phyloP scores from a whole-genome alignment of 2,329 filamentous ascomycete genomes.

The Pseudocercospora pini-densiflorae region DNA sequence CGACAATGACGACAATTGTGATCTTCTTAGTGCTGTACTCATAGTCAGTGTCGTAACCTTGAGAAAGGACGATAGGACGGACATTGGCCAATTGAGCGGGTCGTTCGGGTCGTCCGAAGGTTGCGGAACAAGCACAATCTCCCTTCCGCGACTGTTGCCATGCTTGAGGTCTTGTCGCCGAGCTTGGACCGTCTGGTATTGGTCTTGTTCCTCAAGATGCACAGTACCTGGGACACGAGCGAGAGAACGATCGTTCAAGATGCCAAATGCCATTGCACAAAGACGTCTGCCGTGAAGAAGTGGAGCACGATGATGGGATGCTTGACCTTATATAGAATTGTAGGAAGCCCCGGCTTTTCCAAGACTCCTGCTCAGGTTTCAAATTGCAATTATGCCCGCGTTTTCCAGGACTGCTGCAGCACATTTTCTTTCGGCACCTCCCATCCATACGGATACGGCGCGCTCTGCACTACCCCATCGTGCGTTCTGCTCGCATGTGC shows the following conservation, averaged over 20 bases:
- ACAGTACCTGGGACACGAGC: not conserved
- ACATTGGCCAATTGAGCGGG: conserved; percentile 83
- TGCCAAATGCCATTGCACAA: not conserved
- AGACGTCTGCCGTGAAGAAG: not conserved
- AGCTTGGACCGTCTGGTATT: not conserved
- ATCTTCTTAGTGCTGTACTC: conserved; percentile 25
- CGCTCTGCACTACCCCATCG: not conserved
- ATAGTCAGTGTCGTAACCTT: conserved; percentile 55
- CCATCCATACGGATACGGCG: not conserved
- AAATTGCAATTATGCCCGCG: not conserved
- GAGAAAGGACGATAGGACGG: conserved; percentile 52
- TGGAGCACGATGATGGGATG: not conserved
- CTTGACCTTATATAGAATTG: not conserved
- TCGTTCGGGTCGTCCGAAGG: conserved; percentile 91
- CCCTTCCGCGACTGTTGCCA: conserved; percentile 29
- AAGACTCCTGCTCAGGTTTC: not conserved
- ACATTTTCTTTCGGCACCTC: not conserved
- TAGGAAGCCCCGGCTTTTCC: not conserved
- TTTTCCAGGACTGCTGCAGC: not conserved
- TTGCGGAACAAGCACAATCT: conserved; percentile 87
- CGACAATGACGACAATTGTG: not conserved
- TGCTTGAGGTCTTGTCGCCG: not conserved
- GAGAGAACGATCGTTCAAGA: not conserved
- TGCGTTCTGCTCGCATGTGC: not conserved
- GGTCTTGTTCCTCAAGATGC: not conserved